Evolutionary conservation across 164 flowering plant species (phyloP).

Genomic region (Euptelea pleiosperma): DNA sequence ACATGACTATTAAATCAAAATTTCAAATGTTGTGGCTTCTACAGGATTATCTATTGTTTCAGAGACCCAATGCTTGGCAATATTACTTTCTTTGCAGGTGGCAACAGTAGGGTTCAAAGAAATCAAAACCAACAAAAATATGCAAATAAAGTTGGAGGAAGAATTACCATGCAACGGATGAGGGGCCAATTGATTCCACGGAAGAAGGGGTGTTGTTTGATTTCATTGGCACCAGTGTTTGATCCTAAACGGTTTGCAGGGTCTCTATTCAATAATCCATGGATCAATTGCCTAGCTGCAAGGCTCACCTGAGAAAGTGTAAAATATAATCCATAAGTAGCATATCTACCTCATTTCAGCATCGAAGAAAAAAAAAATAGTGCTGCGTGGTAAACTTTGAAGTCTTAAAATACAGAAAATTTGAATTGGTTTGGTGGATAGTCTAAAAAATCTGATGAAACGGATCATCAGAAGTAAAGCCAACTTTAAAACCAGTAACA

Average conservation of each 20-base stretch:
- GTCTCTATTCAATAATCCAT: constrained; percentile 74
- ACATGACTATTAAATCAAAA: no score
- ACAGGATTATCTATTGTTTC: background rate
- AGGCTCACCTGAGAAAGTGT: constrained; percentile 63
- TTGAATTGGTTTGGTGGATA: no score
- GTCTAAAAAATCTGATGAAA: no score
- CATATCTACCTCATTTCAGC: background rate
- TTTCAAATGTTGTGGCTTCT: background rate
- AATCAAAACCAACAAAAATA: background rate
- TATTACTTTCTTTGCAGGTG: no score
- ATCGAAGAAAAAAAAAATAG: no score
- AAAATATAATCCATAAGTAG: background rate
- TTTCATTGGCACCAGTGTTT: constrained; percentile 75
- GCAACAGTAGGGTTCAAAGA: no score
- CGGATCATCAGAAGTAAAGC: background rate
- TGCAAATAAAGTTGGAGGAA: background rate
- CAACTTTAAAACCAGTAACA: background rate
- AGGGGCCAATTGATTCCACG: constrained; percentile 92
- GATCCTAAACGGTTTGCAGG: constrained; percentile 80
- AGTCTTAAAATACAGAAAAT: no score
- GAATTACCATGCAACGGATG: constrained; percentile 84
- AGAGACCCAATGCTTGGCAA: background rate
- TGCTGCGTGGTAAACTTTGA: no score
- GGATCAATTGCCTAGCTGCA: constrained; percentile 76
- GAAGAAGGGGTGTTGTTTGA: constrained; percentile 89